Evolutionary conservation across 2,329 filamentous ascomycete genomes (phyloP).

Genomic region (Dryadomyces quercivorus): DNA sequence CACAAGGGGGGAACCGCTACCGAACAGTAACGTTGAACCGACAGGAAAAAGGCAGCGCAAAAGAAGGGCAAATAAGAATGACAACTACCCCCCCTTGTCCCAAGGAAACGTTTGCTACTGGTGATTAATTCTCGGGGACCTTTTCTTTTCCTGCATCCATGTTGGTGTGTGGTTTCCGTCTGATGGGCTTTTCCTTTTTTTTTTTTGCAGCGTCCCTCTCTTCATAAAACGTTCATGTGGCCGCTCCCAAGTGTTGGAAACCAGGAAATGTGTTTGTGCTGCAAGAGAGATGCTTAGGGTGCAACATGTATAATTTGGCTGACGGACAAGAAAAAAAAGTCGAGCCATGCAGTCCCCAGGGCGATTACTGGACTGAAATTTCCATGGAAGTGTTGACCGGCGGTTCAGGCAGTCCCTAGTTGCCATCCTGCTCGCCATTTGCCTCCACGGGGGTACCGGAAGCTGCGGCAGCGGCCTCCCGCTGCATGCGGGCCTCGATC

Average conservation of each 20-base stretch:
- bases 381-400: constrained; percentile 1
- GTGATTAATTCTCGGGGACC: not conserved
- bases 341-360: too few relatives aligned
- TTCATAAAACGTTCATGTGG: constrained; percentile 1
- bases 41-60: not conserved
- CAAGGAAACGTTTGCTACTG: not conserved
- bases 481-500: constrained; percentile 94
- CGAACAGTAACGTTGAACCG: not conserved
- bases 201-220: not conserved
- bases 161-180: not conserved
- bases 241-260: not conserved
- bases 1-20: not conserved
- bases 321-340: not conserved
- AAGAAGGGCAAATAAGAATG: not conserved
- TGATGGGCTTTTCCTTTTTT: not conserved
- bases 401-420: constrained; percentile 20
- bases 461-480: constrained; percentile 47
- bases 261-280: not conserved
- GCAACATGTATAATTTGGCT: not conserved
- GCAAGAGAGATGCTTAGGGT: not conserved
- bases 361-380: constrained; percentile 6
- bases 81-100: not conserved
- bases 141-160: not conserved
- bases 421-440: constrained; percentile 43
- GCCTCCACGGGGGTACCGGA: constrained; percentile 31